A percentile compares a stretch with the other conserved stretches of the same genome.
Conservation (phyloP, 495 filamentous ascomycete species). For the Penicillium manginii region DNA sequence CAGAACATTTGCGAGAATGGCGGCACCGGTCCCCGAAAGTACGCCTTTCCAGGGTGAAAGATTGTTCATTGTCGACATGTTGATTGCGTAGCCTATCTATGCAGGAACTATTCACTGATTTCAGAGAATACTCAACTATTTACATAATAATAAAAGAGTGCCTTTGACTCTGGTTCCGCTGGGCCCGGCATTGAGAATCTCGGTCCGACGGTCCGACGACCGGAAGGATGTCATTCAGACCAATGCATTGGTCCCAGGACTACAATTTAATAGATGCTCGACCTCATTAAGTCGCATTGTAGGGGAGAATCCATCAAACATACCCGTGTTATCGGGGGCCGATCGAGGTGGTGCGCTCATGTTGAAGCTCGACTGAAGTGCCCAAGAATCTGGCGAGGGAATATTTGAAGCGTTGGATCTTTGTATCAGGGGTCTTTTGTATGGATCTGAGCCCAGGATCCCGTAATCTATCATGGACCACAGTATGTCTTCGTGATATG, state of each 20-base stretch:
- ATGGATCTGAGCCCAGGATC: constrained; percentile 17
- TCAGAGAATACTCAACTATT: background rate
- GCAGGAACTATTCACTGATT: no score
- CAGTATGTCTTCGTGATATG: constrained; percentile 14
- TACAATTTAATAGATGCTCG: constrained; percentile 25
- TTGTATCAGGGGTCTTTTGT: constrained; percentile 9
- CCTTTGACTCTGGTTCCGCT: background rate
- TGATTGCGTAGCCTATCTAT: background rate
- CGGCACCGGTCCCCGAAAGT: constrained; percentile 19
- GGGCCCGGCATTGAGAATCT: background rate
- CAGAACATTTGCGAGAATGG: constrained; percentile 18
- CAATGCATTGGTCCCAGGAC: constrained; percentile 8
- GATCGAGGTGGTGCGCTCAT: constrained; percentile 1
- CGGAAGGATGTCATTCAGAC: background rate
- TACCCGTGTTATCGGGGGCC: constrained; percentile 3
- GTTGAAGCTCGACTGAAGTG: constrained; percentile 12
- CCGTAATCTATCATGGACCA: constrained; percentile 36
- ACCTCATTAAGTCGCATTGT: constrained; percentile 25
- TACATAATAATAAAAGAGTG: background rate
- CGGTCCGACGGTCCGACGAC: background rate
- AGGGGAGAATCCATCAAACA: constrained; percentile 18
- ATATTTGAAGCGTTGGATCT: constrained; percentile 10
- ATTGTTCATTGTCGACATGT: constrained; percentile 11
- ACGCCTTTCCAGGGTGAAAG: constrained; percentile 19
- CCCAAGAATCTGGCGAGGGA: constrained; percentile 19